phyloP scores from a whole-genome alignment of 768 basidiomycete species.

The Daedaleopsis nitida region DNA sequence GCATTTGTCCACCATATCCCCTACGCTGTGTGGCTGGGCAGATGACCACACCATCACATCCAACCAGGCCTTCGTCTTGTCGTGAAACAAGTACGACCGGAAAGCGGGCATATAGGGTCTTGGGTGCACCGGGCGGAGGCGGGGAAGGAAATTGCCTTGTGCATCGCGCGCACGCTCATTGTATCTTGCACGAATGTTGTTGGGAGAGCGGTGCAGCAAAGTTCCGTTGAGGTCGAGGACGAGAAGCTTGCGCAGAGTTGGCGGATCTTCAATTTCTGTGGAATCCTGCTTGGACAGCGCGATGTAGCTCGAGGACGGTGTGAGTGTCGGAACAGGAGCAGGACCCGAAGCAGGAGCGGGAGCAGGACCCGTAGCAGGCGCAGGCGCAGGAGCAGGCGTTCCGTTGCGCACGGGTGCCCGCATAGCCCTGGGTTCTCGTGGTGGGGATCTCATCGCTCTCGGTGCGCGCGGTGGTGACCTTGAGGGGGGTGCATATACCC shows the following conservation, averaged over 20 bases:
- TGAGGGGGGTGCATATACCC: neutral
- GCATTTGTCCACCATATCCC: constrained; percentile 67
- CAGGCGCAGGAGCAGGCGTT: constrained; percentile 7
- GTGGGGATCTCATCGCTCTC: neutral
- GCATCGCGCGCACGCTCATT: constrained; percentile 12
- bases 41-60: constrained; percentile 91
- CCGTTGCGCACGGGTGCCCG: neutral
- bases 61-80: constrained; percentile 62
- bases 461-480: neutral
- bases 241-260: constrained; percentile 57
- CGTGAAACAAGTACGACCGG: constrained; percentile 61
- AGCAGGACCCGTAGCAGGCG: no score
- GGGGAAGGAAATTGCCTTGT: constrained; percentile 18
- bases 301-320: constrained; percentile 42
- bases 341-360: constrained; percentile 8
- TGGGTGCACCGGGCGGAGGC: constrained; percentile 48
- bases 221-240: constrained; percentile 80
- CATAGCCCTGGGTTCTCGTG: neutral
- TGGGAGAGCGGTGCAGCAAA: constrained; percentile 61
- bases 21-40: constrained; percentile 78
- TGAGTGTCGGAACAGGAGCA: constrained; percentile 16
- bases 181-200: constrained; percentile 13
- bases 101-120: constrained; percentile 71
- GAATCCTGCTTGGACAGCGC: constrained; percentile 34
- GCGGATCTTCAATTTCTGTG: constrained; percentile 26